Conservation (phyloP, 768 basidiomycete genomes). For the Lactarius deliciosus region DNA sequence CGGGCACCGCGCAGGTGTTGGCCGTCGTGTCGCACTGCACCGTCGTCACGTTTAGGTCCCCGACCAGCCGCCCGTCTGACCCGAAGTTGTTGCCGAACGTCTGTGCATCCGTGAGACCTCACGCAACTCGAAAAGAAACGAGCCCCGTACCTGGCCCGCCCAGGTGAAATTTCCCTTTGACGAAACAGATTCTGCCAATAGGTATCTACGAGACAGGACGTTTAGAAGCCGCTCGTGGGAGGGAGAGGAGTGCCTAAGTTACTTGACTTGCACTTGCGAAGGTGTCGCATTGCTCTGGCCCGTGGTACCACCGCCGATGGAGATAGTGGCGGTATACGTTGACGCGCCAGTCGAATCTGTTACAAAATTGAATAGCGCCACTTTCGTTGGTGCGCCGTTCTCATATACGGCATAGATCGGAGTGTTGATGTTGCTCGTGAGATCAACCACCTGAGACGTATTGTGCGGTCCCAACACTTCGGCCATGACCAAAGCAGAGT, state of each 20-base stretch:
- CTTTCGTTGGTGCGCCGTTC: constrained; percentile 55
- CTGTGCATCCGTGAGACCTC: constrained; percentile 33
- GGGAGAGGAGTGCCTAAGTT: constrained; percentile 33
- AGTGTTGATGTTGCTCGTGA: constrained; percentile 48
- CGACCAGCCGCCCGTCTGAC: constrained; percentile 68
- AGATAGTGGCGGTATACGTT: constrained; percentile 52
- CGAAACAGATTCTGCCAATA: constrained; percentile 54
- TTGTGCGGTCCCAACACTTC: constrained; percentile 67
- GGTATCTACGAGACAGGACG: constrained; percentile 43
- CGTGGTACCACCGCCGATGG: constrained; percentile 45
- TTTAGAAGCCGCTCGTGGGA: not conserved
- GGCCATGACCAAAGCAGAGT: constrained; percentile 66
- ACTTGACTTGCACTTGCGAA: constrained; percentile 53
- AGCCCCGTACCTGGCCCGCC: constrained; percentile 63
- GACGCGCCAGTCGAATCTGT: constrained; percentile 56
- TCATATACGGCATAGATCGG: constrained; percentile 76
- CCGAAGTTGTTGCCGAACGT: constrained; percentile 60
- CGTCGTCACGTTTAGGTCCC: constrained; percentile 53
- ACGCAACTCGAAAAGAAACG: not conserved
- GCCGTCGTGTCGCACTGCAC: constrained; percentile 56
- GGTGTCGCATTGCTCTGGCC: constrained; percentile 43
- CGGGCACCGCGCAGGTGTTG: constrained; percentile 56
- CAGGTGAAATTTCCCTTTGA: constrained; percentile 69
- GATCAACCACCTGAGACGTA: constrained; percentile 64
- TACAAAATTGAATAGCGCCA: constrained; percentile 74